These are phyloP conservation scores for Diaporthe caulivora DNA, from an alignment of 2,329 filamentous ascomycete species.

Conservation along the genomic window DNA sequence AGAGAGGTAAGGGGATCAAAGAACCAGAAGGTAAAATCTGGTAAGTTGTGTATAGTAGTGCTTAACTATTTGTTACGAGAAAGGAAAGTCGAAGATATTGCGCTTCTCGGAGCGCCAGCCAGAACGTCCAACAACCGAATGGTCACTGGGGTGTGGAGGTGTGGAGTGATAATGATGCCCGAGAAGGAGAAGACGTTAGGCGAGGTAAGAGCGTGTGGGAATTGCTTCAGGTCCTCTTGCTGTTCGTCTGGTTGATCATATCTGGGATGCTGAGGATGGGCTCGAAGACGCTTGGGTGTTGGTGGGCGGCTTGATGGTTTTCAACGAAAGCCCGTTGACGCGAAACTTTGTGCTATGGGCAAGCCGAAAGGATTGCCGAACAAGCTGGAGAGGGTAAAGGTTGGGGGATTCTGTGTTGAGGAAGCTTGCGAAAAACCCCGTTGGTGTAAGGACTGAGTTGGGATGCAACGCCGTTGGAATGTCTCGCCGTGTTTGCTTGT, in stretches of 20 bases:
- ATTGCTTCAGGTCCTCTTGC: neutral
- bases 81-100: neutral
- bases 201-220: neutral
- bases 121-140: no score
- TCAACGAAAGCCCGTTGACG: neutral
- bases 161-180: neutral
- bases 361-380: neutral
- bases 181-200: neutral
- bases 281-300: neutral
- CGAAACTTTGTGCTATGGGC: neutral
- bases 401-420: neutral
- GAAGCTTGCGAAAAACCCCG: neutral
- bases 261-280: neutral
- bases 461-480: neutral
- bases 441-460: neutral
- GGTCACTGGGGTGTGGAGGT: neutral
- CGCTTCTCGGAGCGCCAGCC: neutral
- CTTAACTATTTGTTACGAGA: neutral
- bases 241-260: neutral
- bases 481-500: neutral
- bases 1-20: no score
- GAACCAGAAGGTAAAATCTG: no score
- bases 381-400: neutral
- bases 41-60: no score
- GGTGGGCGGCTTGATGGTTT: neutral